These are phyloP conservation scores for Sugiyamaella castrensis DNA, from an alignment of 1,139 yeast genomes.

Conservation along the genomic window DNA sequence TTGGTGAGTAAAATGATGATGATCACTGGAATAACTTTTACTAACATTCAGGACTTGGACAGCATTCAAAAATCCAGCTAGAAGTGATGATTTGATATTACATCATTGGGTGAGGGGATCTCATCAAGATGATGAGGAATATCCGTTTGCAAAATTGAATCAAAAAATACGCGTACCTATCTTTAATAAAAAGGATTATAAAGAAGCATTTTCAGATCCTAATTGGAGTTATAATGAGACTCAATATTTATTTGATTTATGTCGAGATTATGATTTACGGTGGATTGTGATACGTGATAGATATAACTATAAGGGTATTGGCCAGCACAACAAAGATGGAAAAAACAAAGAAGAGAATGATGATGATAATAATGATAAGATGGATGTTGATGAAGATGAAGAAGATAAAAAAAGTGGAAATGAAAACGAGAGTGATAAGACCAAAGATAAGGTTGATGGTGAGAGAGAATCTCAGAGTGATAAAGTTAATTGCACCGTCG, in stretches of 20 bases:
- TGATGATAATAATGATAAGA: slow-evolving; percentile 10
- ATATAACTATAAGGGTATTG: slow-evolving; percentile 49
- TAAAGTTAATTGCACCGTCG: background rate
- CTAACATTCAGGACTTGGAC: slow-evolving; percentile 47
- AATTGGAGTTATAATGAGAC: slow-evolving; percentile 82
- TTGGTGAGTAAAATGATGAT: slow-evolving; percentile 40
- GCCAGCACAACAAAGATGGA: no score
- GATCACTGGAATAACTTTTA: background rate
- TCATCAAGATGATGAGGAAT: slow-evolving; percentile 49
- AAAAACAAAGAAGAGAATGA: background rate
- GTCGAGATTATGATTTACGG: slow-evolving; percentile 71
- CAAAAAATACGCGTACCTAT: slow-evolving; percentile 67
- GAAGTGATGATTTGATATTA: slow-evolving; percentile 50
- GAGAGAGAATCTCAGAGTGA: slow-evolving; percentile 3
- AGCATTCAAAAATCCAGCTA: slow-evolving; percentile 55
- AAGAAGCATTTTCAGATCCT: slow-evolving; percentile 37
- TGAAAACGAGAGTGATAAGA: slow-evolving; percentile 10
- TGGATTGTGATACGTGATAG: slow-evolving; percentile 87
- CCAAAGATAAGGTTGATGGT: slow-evolving; percentile 10
- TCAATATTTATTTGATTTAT: slow-evolving; percentile 65
- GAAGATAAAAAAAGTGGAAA: slow-evolving; percentile 21
- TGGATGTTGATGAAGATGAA: slow-evolving; percentile 19
- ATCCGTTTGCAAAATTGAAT: slow-evolving; percentile 74
- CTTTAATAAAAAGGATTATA: slow-evolving; percentile 65
- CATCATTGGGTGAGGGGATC: slow-evolving; percentile 85